A percentile compares a stretch with the other conserved stretches of the same genome.
These are phyloP conservation scores for Fraxinus baroniana DNA, from an alignment of 305 asterid species.

Conservation along the genomic window DNA sequence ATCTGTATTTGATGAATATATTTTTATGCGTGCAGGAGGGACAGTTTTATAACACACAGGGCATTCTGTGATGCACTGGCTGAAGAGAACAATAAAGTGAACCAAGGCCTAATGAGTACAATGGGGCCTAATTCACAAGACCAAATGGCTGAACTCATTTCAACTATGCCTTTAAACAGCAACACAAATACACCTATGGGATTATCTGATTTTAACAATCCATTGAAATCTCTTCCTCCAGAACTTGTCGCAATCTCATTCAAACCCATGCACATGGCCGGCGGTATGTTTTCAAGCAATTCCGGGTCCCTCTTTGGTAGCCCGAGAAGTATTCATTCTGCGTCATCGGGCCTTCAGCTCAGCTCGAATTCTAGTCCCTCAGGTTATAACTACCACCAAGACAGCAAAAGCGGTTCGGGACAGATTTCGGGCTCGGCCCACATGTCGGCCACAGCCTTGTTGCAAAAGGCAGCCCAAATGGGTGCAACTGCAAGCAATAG, in stretches of 20 bases:
- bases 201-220: slow-evolving; percentile 54
- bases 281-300: slow-evolving; percentile 59
- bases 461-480: slow-evolving; percentile 90
- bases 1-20: not conserved
- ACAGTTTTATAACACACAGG: slow-evolving; percentile 89
- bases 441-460: slow-evolving; percentile 85
- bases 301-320: slow-evolving; percentile 60
- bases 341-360: slow-evolving; percentile 73
- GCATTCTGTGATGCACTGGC: slow-evolving; percentile 86
- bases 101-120: slow-evolving; percentile 46
- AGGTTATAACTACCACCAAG: slow-evolving; percentile 48
- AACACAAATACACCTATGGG: slow-evolving; percentile 37
- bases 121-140: slow-evolving; percentile 39
- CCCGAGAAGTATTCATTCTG: slow-evolving; percentile 54
- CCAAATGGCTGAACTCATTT: slow-evolving; percentile 53
- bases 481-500: slow-evolving; percentile 63
- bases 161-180: slow-evolving; percentile 35
- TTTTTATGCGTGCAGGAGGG: slow-evolving; percentile 53
- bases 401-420: slow-evolving; percentile 35
- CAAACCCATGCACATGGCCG: slow-evolving; percentile 70
- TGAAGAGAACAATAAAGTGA: slow-evolving; percentile 82
- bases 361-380: slow-evolving; percentile 56
- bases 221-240: slow-evolving; percentile 62
- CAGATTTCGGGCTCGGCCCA: slow-evolving; percentile 53
- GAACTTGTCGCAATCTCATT: slow-evolving; percentile 65